Percentiles rank a stretch among this genome's conserved stretches.
Conservation (phyloP, 441 rosid genomes). For the Lepidium campestre region DNA sequence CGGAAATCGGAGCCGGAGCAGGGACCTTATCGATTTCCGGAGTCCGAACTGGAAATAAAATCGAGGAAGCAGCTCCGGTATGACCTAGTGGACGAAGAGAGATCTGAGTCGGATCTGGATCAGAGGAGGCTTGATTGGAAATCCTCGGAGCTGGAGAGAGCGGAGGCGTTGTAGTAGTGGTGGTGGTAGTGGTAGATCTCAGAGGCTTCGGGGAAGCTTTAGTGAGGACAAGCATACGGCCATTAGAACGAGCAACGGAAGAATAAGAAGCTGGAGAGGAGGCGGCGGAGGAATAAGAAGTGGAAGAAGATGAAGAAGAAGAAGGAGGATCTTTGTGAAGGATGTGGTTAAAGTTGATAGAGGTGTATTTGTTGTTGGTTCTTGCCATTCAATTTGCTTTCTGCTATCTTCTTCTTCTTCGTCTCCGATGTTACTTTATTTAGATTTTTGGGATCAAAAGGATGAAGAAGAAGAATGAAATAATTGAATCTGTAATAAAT, state of each 20-base stretch:
- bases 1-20: constrained; percentile 20
- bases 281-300: constrained; percentile 33
- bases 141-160: constrained; percentile 10
- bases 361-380: constrained; percentile 52
- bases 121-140: constrained; percentile 25
- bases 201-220: constrained; percentile 52
- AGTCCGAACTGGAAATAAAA: constrained; percentile 23
- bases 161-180: constrained; percentile 13
- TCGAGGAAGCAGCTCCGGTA: constrained; percentile 39
- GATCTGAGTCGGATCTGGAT: constrained; percentile 39
- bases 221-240: constrained; percentile 87
- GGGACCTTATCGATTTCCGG: constrained; percentile 28
- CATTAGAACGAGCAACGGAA: constrained; percentile 43
- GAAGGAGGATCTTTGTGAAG: constrained; percentile 45
- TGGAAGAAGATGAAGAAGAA: constrained; percentile 12
- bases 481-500: background rate
- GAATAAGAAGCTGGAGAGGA: constrained; percentile 35
- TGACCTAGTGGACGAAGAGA: constrained; percentile 64
- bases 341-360: constrained; percentile 70
- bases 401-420: background rate
- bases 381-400: constrained; percentile 67
- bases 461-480: constrained; percentile 1
- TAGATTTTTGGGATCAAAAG: background rate
- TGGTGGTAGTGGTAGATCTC: background rate
- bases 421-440: background rate